Evolutionary conservation across 2,329 filamentous ascomycete species (phyloP).

Genomic region (Dactylellina drechsleri): DNA sequence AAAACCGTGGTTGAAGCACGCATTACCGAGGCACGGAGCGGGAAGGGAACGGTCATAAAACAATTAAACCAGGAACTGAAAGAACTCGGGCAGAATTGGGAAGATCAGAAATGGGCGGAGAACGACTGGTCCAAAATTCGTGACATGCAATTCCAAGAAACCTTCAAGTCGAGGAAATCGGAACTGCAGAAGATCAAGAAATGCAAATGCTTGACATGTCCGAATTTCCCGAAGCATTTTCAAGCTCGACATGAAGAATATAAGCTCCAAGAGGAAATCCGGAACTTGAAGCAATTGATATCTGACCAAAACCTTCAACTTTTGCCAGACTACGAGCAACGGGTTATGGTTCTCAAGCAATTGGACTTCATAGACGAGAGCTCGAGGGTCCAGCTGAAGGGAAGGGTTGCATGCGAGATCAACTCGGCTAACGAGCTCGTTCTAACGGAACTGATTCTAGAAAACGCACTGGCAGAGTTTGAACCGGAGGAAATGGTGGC

Average conservation of each 20-base stretch:
- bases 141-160: slow-evolving; percentile 81
- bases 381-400: slow-evolving; percentile 90
- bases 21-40: slow-evolving; percentile 61
- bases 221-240: slow-evolving; percentile 87
- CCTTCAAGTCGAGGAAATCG: slow-evolving; percentile 76
- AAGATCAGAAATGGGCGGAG: slow-evolving; percentile 80
- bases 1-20: slow-evolving; percentile 70
- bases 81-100: slow-evolving; percentile 78
- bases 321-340: slow-evolving; percentile 94
- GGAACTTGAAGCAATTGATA: slow-evolving; percentile 84
- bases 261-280: slow-evolving; percentile 93
- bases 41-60: slow-evolving; percentile 65
- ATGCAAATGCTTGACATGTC: slow-evolving; percentile 75
- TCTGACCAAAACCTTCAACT: slow-evolving; percentile 97
- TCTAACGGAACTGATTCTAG: slow-evolving; percentile 92
- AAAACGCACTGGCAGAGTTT: slow-evolving; percentile 94
- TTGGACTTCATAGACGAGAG: slow-evolving; percentile 90
- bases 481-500: slow-evolving; percentile 97
- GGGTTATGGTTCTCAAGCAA: slow-evolving; percentile 89
- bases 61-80: slow-evolving; percentile 75
- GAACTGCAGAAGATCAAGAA: slow-evolving; percentile 72
- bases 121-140: slow-evolving; percentile 83
- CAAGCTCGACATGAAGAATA: slow-evolving; percentile 97
- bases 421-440: slow-evolving; percentile 97
- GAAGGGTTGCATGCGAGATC: slow-evolving; percentile 97